Conservation (phyloP, 2,329 filamentous ascomycete species). For the Cercospora janseana region DNA sequence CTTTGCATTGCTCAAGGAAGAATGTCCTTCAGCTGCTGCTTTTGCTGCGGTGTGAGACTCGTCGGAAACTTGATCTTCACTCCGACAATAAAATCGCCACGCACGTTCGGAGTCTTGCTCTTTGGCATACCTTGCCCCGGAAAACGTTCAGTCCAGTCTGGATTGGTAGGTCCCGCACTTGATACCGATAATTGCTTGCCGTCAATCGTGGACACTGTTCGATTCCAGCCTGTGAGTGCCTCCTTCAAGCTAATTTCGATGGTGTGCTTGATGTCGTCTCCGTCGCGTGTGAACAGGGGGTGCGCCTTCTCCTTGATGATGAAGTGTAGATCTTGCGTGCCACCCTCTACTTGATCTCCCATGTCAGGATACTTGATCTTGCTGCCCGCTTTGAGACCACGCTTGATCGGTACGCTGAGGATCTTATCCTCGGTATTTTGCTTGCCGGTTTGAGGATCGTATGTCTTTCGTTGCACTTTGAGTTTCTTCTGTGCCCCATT, state of each 20-base stretch:
- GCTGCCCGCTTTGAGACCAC: conserved; percentile 90
- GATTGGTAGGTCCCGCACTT: conserved; percentile 79
- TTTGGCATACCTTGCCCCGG: conserved; percentile 91
- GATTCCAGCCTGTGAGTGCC: conserved; percentile 87
- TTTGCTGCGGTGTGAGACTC: conserved; percentile 72
- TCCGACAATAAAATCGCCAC: conserved; percentile 83
- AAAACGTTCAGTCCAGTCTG: conserved; percentile 76
- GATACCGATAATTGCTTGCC: conserved; percentile 78
- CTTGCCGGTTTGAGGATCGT: conserved; percentile 76
- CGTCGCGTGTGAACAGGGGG: conserved; percentile 77
- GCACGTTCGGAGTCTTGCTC: conserved; percentile 79
- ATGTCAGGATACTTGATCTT: conserved; percentile 98
- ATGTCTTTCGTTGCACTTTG: conserved; percentile 96
- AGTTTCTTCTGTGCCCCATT: conserved; percentile 91
- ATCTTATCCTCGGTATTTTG: conserved; percentile 84
- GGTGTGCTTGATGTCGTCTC: conserved; percentile 77
- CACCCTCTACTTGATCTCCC: conserved; percentile 96
- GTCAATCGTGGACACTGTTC: conserved; percentile 91
- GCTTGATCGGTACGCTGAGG: conserved; percentile 91
- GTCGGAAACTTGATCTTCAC: conserved; percentile 93
- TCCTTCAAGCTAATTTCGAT: conserved; percentile 88
- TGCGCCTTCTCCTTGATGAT: conserved; percentile 94
- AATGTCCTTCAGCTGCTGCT: conserved; percentile 75
- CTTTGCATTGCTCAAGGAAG: conserved; percentile 42
- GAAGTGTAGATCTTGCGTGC: conserved; percentile 92